Conservation (phyloP, 805 yeast genomes). For the Lipomyces lipofer region DNA sequence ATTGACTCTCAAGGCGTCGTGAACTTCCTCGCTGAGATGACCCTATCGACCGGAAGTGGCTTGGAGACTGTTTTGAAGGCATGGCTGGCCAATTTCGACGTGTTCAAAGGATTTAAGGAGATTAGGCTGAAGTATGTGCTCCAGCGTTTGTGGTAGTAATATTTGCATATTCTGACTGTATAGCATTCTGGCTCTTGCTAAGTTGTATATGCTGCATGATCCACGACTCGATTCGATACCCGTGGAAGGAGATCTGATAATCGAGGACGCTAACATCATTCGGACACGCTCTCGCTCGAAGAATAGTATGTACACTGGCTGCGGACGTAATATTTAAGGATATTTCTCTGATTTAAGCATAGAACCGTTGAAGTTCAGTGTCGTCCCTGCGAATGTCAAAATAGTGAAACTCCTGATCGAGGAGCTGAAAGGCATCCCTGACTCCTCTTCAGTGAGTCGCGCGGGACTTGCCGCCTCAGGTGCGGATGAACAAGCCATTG, state of each 20-base stretch:
- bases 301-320: constrained; percentile 31
- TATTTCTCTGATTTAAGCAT: background rate
- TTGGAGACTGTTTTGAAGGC: constrained; percentile 63
- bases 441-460: constrained; percentile 44
- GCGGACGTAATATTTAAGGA: too few species aligned
- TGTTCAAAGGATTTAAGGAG: constrained; percentile 72
- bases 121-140: constrained; percentile 50
- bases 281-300: constrained; percentile 84
- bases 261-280: constrained; percentile 65
- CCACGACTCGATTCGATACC: constrained; percentile 49
- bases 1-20: constrained; percentile 64
- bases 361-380: constrained; percentile 59
- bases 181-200: constrained; percentile 64
- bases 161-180: constrained; percentile 37
- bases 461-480: constrained; percentile 36
- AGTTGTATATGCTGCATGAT: constrained; percentile 62
- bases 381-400: constrained; percentile 67
- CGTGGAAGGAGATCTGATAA: constrained; percentile 75
- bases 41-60: constrained; percentile 41
- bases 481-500: constrained; percentile 28
- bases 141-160: constrained; percentile 1
- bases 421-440: constrained; percentile 69
- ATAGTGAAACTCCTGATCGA: constrained; percentile 68
- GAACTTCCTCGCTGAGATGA: constrained; percentile 51
- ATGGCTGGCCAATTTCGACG: constrained; percentile 83